These are phyloP conservation scores for Metschnikowia koreensis DNA, from an alignment of 805 yeast species.

Conservation along the genomic window DNA sequence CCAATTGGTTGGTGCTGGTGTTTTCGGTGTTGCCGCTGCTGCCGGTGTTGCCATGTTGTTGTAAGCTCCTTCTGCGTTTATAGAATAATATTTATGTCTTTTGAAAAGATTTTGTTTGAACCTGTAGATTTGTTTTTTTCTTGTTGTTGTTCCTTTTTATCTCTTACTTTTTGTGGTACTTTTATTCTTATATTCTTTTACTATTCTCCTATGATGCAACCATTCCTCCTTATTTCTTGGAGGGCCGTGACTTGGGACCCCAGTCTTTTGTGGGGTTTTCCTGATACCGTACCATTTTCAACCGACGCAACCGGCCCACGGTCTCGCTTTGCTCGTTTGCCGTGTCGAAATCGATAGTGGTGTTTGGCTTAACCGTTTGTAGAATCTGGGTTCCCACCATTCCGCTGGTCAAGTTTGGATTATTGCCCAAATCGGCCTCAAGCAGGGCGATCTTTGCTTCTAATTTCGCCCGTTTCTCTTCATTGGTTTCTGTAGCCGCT, in stretches of 20 bases:
- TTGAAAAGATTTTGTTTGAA: background rate
- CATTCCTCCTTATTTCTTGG: slow-evolving; percentile 9
- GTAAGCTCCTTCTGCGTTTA: slow-evolving; percentile 25
- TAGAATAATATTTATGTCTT: slow-evolving; percentile 8
- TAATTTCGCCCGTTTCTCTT: slow-evolving; percentile 15
- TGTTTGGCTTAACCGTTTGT: slow-evolving; percentile 36
- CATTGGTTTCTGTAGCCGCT: slow-evolving; percentile 13
- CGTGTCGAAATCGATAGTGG: slow-evolving; percentile 55
- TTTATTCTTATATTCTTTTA: too few relatives aligned
- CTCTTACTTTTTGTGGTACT: too few relatives aligned
- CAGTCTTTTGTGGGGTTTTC: slow-evolving; percentile 91
- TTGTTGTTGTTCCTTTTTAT: too few relatives aligned
- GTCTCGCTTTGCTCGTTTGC: slow-evolving; percentile 55
- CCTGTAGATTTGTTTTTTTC: background rate
- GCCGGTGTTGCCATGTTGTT: slow-evolving; percentile 67
- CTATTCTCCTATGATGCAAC: background rate
- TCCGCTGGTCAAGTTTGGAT: slow-evolving; percentile 39
- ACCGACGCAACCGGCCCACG: slow-evolving; percentile 61
- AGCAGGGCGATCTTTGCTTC: slow-evolving; percentile 23
- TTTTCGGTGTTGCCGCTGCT: slow-evolving; percentile 80
- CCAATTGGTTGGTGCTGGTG: slow-evolving; percentile 65
- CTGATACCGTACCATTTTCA: slow-evolving; percentile 84
- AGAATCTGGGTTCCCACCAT: slow-evolving; percentile 58
- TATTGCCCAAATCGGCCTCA: slow-evolving; percentile 31
- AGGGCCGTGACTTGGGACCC: slow-evolving; percentile 93